Conservation (phyloP, 2,329 filamentous ascomycete species). For the Fusarium sp. region DNA sequence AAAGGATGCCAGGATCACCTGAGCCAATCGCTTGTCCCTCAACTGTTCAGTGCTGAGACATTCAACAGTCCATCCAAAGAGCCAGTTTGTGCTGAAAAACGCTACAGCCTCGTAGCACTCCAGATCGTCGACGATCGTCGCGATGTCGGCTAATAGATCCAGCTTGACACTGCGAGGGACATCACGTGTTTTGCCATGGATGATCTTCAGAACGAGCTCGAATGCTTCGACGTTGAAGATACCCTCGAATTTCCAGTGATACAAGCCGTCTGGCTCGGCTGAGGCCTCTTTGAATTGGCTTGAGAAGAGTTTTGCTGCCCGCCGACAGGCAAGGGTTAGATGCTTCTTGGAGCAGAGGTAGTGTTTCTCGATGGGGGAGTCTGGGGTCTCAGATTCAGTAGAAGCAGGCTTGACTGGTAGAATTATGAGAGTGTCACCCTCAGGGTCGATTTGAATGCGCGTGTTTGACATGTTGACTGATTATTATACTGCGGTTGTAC, state of each 20-base stretch:
- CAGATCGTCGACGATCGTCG: not conserved
- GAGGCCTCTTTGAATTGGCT: not conserved
- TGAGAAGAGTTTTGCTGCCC: not conserved
- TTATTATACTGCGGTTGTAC: not conserved
- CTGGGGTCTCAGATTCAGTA: not conserved
- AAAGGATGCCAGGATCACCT: not conserved
- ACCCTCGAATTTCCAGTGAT: not conserved
- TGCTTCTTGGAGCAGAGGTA: not conserved
- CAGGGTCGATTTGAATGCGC: not conserved
- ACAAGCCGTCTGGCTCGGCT: not conserved
- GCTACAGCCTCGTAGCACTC: not conserved
- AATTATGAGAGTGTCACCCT: not conserved
- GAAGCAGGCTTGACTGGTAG: rapidly evolving
- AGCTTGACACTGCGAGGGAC: rapidly evolving
- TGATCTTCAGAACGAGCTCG: not conserved
- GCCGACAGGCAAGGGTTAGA: not conserved
- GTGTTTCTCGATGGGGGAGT: not conserved
- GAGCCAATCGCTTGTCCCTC: not conserved
- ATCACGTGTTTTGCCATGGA: not conserved
- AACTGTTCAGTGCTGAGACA: not conserved
- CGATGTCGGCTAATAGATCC: not conserved
- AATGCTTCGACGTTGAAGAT: not conserved
- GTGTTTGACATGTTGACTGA: not conserved
- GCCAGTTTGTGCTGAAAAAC: not conserved
- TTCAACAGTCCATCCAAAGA: not conserved